A percentile compares a stretch with the other conserved stretches of the same genome.
Conservation (phyloP, 1,284 basidiomycete genomes). For the Tilletia setariae region DNA sequence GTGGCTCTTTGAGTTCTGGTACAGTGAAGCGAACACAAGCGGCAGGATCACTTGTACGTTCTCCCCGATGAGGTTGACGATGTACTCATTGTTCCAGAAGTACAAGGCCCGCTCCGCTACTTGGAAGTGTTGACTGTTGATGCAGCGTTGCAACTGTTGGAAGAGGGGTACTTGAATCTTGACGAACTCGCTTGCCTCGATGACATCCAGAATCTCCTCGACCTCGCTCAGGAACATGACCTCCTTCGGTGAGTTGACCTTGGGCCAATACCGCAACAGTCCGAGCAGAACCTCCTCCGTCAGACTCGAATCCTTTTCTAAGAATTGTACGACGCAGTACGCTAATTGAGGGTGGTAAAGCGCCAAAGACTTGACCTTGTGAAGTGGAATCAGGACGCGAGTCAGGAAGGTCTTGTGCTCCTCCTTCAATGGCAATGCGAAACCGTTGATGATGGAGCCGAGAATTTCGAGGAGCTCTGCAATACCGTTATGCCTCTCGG, state of each 20-base stretch:
- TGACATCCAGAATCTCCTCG: constrained; percentile 97
- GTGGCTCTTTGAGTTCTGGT: constrained; percentile 92
- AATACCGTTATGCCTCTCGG: constrained; percentile 97
- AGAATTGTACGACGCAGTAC: constrained; percentile 97
- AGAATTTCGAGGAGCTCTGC: constrained; percentile 97
- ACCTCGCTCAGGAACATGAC: constrained; percentile 99
- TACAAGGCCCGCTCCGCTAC: constrained; percentile 56
- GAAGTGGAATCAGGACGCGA: constrained; percentile 89
- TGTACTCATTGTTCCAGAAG: constrained; percentile 84
- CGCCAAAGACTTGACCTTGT: constrained; percentile 95
- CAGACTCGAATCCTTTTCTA: constrained; percentile 89
- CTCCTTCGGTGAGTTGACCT: constrained; percentile 99
- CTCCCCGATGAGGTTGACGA: constrained; percentile 98
- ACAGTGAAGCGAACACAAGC: constrained; percentile 95
- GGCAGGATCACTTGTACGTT: constrained; percentile 85
- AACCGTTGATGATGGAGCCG: constrained; percentile 99
- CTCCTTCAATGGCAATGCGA: constrained; percentile 94
- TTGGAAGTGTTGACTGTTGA: constrained; percentile 99
- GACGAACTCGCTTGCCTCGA: constrained; percentile 91
- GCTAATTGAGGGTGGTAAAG: constrained; percentile 97
- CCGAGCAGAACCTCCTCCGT: constrained; percentile 96
- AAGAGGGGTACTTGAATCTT: constrained; percentile 94
- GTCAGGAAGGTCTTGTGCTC: constrained; percentile 99
- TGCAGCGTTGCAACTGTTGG: constrained; percentile 90
- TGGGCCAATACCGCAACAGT: constrained; percentile 94